Percentiles rank a stretch among this genome's conserved stretches.
Evolutionary conservation across 768 basidiomycete species (phyloP).

Genomic region (Imleria badia): DNA sequence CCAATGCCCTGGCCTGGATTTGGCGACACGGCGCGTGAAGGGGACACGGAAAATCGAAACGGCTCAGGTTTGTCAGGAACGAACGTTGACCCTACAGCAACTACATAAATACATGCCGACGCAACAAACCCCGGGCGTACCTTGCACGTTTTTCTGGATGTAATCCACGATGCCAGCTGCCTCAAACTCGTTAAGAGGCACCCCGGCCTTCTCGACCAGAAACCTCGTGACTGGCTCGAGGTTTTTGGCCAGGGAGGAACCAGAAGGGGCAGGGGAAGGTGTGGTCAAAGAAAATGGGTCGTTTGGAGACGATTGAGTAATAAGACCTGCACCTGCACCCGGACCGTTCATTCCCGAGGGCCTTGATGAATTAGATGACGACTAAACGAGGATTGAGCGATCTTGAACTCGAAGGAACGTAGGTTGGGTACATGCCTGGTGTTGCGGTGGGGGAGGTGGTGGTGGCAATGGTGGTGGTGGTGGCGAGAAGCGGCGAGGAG

Average conservation of each 20-base stretch:
- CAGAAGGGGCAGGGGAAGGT: conserved; percentile 14
- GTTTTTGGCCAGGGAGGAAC: conserved; percentile 39
- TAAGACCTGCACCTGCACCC: conserved; percentile 10
- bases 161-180: conserved; percentile 54
- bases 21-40: conserved; percentile 33
- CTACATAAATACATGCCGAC: conserved; percentile 15
- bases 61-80: conserved; percentile 46
- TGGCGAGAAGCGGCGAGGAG: conserved; percentile 24
- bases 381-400: conserved; percentile 26
- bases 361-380: conserved; percentile 18
- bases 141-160: conserved; percentile 50
- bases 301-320: conserved; percentile 12
- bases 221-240: conserved; percentile 50
- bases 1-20: conserved; percentile 12
- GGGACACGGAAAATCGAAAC: conserved; percentile 59
- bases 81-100: conserved; percentile 23
- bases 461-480: conserved; percentile 23
- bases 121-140: conserved; percentile 30
- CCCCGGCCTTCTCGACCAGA: conserved; percentile 46
- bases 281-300: conserved; percentile 20
- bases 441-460: conserved; percentile 22
- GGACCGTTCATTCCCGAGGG: conserved; percentile 16
- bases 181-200: conserved; percentile 51
- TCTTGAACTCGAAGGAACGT: conserved; percentile 17
- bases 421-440: conserved; percentile 28